phyloP scores from a whole-genome alignment of 495 filamentous ascomycete species.

The Letharia lupina region DNA sequence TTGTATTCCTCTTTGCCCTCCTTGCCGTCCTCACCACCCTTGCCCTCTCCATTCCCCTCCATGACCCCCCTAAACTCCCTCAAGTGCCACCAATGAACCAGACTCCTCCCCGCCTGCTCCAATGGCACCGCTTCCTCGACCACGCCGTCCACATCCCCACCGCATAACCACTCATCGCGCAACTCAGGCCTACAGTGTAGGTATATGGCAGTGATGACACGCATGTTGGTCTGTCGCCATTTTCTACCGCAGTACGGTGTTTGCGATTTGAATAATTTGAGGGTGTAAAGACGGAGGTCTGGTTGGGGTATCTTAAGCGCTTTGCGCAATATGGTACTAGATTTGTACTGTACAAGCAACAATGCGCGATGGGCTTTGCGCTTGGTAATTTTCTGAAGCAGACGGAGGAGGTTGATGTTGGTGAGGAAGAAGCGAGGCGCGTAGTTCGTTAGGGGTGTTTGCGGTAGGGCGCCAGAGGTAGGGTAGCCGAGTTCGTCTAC shows the following conservation, averaged over 20 bases:
- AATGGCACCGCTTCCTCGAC: conserved; percentile 86
- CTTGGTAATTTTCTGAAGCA: conserved; percentile 96
- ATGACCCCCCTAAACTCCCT: conserved; percentile 71
- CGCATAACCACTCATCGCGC: conserved; percentile 90
- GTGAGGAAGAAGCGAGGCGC: conserved; percentile 92
- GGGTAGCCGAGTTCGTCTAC: conserved; percentile 86
- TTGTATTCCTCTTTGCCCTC: conserved; percentile 70
- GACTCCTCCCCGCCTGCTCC: conserved; percentile 75
- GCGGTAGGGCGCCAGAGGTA: conserved; percentile 45
- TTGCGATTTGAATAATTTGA: conserved; percentile 97
- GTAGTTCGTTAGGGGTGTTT: conserved; percentile 79
- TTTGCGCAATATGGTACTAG: conserved; percentile 78
- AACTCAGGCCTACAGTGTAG: conserved; percentile 87
- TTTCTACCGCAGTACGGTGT: conserved; percentile 97
- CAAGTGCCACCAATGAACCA: conserved; percentile 92
- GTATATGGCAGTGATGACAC: conserved; percentile 94
- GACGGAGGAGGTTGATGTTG: conserved; percentile 83
- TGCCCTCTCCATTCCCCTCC: conserved; percentile 42
- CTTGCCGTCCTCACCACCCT: conserved; percentile 19
- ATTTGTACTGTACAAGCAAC: conserved; percentile 90
- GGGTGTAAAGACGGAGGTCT: conserved; percentile 79
- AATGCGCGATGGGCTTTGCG: conserved; percentile 89
- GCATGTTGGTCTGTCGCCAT: conserved; percentile 97
- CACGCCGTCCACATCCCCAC: conserved; percentile 81
- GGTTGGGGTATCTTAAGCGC: conserved; percentile 83